phyloP scores from a whole-genome alignment of 2,329 filamentous ascomycete genomes.

The Teratosphaeria gauchensis region DNA sequence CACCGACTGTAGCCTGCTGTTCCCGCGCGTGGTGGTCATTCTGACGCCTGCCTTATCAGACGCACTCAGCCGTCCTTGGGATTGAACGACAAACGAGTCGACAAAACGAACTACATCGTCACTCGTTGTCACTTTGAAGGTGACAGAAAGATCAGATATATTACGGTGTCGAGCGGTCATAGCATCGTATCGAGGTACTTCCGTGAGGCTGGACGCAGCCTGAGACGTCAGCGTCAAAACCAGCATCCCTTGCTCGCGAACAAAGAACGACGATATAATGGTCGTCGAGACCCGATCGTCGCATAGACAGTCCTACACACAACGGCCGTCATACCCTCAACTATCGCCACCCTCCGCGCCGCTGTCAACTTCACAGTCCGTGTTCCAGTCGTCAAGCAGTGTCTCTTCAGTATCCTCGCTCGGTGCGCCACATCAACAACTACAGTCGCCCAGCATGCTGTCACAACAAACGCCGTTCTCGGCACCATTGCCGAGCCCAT shows the following conservation, averaged over 20 bases:
- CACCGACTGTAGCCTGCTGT: neutral
- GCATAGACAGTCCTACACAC: slow-evolving; percentile 15
- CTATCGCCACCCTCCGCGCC: slow-evolving; percentile 11
- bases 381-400: slow-evolving; percentile 35
- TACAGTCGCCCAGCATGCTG: slow-evolving; percentile 12
- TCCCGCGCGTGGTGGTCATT: neutral
- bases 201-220: neutral
- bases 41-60: neutral
- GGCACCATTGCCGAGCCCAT: slow-evolving; percentile 25
- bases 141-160: neutral
- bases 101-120: neutral
- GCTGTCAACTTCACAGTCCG: slow-evolving; percentile 22
- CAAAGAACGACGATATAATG: slow-evolving; percentile 3
- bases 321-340: slow-evolving; percentile 28
- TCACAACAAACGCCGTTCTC: slow-evolving; percentile 23
- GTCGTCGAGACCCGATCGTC: slow-evolving; percentile 13
- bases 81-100: neutral
- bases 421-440: slow-evolving; percentile 7
- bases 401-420: slow-evolving; percentile 28
- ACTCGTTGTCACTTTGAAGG: neutral
- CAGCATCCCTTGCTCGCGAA: neutral
- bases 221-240: neutral
- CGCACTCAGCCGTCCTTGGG: neutral
- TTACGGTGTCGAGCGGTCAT: neutral
- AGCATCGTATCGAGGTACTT: neutral